Evolutionary conservation across 768 basidiomycete species (phyloP), one percentile per base, ranked within the genome.

Genomic region (Rhizopogon roseolus): DNA sequence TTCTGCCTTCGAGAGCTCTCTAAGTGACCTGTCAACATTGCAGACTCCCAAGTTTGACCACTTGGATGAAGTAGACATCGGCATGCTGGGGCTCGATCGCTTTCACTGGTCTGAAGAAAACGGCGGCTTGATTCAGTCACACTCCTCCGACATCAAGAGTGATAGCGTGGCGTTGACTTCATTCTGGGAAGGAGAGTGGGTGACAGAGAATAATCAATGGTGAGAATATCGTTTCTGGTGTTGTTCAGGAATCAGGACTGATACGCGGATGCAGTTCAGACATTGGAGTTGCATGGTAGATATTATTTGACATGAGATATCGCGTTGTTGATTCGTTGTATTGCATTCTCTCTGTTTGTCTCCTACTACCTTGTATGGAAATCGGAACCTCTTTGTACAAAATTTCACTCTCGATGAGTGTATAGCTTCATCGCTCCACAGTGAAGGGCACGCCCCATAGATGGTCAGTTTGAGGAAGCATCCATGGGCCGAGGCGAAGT

Each of bases 31-130:
- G 10, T 25, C 17, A n/a, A 58, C 54, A 10, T 29, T 66, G 52
- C 46, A 40, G 42, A 68, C 62, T 2, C 62, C 60, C 0, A 42
- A 49, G 13, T 59, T 56, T 17, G 57, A 55, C 19, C 40, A 17
- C 25, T 13, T 44, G 5, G 54, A 50, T 16, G 57, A 63, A 0
- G 50, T 56, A 1, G 62, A 62, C 13, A 57, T 66, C 41, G 54
- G 64, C n/a, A 56, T 62, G n/a, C 50, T 66, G 6, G 62, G 64
- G 39, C 64, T 68, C 4, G 60, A 66, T 41, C 57, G 56, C 10
- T 66, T 64, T 36, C 44, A 32, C 22, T 68, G 60, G 62, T 55
- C 42, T 32, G 53, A 64, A 3, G 55, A 59, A 8, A 19, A 37
- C 37, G 57, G 54, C 19, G 66, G 63, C 17, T 29, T 50, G 5